phyloP scores from a whole-genome alignment of 2,329 filamentous ascomycete genomes.

The Calonectria pauciramosa region DNA sequence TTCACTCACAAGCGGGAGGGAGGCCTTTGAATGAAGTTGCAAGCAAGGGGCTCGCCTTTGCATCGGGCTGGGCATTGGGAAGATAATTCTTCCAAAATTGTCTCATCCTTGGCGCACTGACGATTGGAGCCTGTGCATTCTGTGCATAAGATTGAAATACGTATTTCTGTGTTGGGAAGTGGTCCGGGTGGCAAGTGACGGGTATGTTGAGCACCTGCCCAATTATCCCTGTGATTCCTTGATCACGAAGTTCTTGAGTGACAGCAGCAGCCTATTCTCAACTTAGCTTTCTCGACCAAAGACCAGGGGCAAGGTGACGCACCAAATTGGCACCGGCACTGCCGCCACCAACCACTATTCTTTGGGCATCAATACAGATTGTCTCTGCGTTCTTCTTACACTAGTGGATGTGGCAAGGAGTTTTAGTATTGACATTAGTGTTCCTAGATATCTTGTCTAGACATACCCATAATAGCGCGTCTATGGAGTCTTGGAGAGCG shows the following conservation, averaged over 20 bases:
- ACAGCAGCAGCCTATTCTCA: not conserved
- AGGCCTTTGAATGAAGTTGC: slow-evolving; percentile 3
- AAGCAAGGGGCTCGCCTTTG: slow-evolving; percentile 10
- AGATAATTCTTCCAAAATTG: slow-evolving; percentile 25
- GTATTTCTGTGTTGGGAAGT: slow-evolving; percentile 15
- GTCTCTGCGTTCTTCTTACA: not conserved
- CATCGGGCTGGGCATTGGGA: not conserved
- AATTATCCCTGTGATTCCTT: slow-evolving; percentile 3
- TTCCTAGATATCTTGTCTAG: not conserved
- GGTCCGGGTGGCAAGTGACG: slow-evolving; percentile 24
- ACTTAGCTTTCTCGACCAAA: not conserved
- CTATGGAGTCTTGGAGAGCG: slow-evolving; percentile 10
- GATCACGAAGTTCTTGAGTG: not conserved
- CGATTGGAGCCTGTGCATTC: slow-evolving; percentile 15
- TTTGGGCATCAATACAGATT: slow-evolving; percentile 13
- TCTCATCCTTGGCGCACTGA: slow-evolving; percentile 1
- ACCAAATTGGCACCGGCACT: slow-evolving; percentile 25
- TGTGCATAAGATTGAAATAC: slow-evolving; percentile 6
- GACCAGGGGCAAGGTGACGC: not conserved
- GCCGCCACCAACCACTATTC: slow-evolving; percentile 19
- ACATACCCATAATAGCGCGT: slow-evolving; percentile 18
- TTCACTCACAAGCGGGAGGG: slow-evolving; percentile 16
- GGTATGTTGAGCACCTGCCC: slow-evolving; percentile 27
- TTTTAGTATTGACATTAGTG: not conserved
- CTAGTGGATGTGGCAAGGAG: not conserved